These are phyloP conservation scores for Verbena officinalis DNA, from an alignment of 257 asterid species.

Conservation along the genomic window DNA sequence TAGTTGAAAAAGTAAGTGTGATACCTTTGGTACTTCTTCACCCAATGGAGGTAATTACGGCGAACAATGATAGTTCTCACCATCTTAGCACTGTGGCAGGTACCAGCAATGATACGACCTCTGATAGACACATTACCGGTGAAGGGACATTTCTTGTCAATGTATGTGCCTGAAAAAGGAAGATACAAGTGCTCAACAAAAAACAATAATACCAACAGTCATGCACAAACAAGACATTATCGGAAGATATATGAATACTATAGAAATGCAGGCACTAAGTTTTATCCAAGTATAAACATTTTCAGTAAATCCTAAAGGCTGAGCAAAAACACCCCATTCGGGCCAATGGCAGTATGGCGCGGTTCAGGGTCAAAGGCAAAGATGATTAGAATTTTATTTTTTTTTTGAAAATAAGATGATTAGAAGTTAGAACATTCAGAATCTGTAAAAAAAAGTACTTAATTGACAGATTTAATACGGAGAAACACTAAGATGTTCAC, in stretches of 20 bases:
- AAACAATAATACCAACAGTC: not conserved
- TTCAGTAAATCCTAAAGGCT: not conserved
- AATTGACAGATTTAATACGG: too few relatives aligned
- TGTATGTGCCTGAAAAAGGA: slow-evolving; percentile 31
- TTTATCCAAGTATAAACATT: not conserved
- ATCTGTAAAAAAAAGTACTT: too few relatives aligned
- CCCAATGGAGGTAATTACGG: slow-evolving; percentile 60
- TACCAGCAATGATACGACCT: slow-evolving; percentile 70
- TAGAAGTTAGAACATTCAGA: too few relatives aligned
- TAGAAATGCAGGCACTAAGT: not conserved
- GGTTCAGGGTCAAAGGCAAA: not conserved
- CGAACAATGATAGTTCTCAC: slow-evolving; percentile 59
- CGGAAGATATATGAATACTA: not conserved
- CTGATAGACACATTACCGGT: slow-evolving; percentile 63
- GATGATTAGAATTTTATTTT: not conserved
- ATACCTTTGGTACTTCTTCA: slow-evolving; percentile 65
- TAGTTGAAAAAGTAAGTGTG: not conserved
- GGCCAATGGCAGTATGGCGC: too few relatives aligned
- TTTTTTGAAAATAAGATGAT: not conserved
- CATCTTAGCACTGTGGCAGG: slow-evolving; percentile 79
- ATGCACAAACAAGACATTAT: not conserved
- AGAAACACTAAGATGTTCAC: not conserved
- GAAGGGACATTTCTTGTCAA: slow-evolving; percentile 67
- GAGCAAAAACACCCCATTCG: not conserved
- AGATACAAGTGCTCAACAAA: not conserved